phyloP scores from a whole-genome alignment of 352 stramenopile genomes.

The Globisporangium cylindrosporum region DNA sequence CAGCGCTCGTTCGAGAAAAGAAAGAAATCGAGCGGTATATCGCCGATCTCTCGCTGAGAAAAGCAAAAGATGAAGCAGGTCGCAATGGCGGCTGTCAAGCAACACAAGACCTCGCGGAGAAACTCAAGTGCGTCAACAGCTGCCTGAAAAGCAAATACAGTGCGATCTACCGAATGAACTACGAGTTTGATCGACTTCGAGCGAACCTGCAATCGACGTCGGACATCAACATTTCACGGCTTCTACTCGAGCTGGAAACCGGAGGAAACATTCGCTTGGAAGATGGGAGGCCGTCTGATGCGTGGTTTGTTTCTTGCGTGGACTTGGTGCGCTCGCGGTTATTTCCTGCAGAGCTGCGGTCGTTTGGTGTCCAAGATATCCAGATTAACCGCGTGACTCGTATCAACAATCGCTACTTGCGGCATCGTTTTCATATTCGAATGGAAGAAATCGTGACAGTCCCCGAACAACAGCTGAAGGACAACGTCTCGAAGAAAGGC shows the following conservation, averaged over 20 bases:
- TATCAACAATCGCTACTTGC: conserved; percentile 88
- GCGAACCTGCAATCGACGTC: conserved; percentile 43
- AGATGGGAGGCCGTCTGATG: conserved; percentile 75
- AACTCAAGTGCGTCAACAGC: conserved; percentile 36
- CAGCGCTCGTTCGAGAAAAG: conserved; percentile 42
- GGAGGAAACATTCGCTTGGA: conserved; percentile 90
- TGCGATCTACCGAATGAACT: conserved; percentile 48
- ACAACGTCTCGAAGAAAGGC: conserved; percentile 80
- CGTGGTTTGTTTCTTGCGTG: conserved; percentile 84
- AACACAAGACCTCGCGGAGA: conserved; percentile 29
- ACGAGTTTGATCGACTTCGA: conserved; percentile 55
- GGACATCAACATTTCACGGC: conserved; percentile 72
- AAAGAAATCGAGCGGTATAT: conserved; percentile 67
- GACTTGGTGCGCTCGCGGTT: conserved; percentile 79
- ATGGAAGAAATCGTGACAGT: conserved; percentile 76
- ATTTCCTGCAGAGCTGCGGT: conserved; percentile 47
- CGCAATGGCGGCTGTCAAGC: conserved; percentile 7
- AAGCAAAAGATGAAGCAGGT: conserved; percentile 6
- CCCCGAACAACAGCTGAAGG: conserved; percentile 60
- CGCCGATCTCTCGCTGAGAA: conserved; percentile 8
- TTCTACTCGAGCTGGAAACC: conserved; percentile 89
- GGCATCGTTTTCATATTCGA: conserved; percentile 81
- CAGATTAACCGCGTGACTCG: conserved; percentile 79
- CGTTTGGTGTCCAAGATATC: conserved; percentile 61
- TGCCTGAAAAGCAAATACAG: conserved; percentile 40